Evolutionary conservation across 345 rosid genomes (phyloP).

Genomic region (Arabidopsis suecica): DNA sequence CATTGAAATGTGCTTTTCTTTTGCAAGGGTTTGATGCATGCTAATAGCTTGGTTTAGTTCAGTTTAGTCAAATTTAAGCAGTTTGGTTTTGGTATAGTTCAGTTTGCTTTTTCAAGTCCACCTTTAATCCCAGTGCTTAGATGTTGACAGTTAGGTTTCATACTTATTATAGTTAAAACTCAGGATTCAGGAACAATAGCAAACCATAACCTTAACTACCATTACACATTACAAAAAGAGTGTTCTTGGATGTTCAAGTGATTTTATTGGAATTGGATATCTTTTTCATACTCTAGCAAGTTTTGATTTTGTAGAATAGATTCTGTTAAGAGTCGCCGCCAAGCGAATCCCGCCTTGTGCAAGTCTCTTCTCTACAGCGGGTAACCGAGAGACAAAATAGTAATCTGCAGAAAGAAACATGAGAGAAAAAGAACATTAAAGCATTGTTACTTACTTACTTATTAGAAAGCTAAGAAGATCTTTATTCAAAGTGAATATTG

Average conservation of each 20-base stretch:
- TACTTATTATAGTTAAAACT: background rate
- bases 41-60: background rate
- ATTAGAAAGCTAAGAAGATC: slow-evolving; percentile 6
- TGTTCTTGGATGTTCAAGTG: background rate
- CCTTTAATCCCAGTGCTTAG: background rate
- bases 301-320: slow-evolving; percentile 55
- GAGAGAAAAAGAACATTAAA: background rate
- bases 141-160: background rate
- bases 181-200: slow-evolving; percentile 4
- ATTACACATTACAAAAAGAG: background rate
- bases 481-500: background rate
- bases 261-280: background rate
- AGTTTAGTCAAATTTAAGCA: background rate
- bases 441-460: background rate
- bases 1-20: background rate
- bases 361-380: slow-evolving; percentile 74
- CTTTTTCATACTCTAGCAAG: slow-evolving; percentile 51
- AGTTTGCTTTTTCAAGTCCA: background rate
- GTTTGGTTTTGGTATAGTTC: background rate
- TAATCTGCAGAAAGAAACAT: slow-evolving; percentile 52
- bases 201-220: slow-evolving; percentile 1
- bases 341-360: slow-evolving; percentile 87
- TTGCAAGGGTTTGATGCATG: slow-evolving; percentile 1
- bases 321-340: slow-evolving; percentile 79
- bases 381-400: slow-evolving; percentile 78